Evolutionary conservation across 1,284 basidiomycete species (phyloP).

Genomic region (Moesziomyces globuligerus): DNA sequence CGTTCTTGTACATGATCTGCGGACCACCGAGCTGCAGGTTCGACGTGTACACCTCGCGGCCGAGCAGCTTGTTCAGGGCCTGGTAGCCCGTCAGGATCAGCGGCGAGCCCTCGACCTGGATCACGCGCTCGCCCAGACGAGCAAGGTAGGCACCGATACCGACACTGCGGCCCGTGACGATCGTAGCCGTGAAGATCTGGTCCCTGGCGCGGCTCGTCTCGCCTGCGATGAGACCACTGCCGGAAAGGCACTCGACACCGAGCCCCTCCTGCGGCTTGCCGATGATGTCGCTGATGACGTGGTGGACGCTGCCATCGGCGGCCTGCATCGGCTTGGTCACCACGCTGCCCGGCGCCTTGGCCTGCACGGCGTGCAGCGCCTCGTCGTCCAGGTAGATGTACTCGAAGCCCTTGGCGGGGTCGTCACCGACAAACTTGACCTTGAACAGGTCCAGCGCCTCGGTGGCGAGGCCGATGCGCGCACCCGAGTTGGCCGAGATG

Average conservation of each 20-base stretch:
- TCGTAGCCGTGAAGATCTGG: slow-evolving; percentile 98
- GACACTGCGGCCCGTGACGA: slow-evolving; percentile 97
- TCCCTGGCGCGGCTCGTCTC: slow-evolving; percentile 98
- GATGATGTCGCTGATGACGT: slow-evolving; percentile 96
- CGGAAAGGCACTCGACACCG: slow-evolving; percentile 96
- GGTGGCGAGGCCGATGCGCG: slow-evolving; percentile 94
- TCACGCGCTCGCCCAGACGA: slow-evolving; percentile 94
- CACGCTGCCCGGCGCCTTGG: slow-evolving; percentile 74
- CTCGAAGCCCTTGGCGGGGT: slow-evolving; percentile 92
- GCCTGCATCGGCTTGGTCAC: slow-evolving; percentile 81
- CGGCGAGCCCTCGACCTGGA: slow-evolving; percentile 98
- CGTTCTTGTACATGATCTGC: slow-evolving; percentile 73
- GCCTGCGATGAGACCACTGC: slow-evolving; percentile 97
- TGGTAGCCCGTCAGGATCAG: slow-evolving; percentile 98
- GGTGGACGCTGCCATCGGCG: slow-evolving; percentile 83
- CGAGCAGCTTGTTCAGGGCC: slow-evolving; percentile 98
- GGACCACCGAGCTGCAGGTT: slow-evolving; percentile 99
- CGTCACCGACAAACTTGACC: slow-evolving; percentile 85
- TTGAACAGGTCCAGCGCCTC: slow-evolving; percentile 90
- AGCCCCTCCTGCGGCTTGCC: slow-evolving; percentile 89
- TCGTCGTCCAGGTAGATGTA: slow-evolving; percentile 84
- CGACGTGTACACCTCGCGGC: slow-evolving; percentile 98
- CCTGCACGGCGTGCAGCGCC: slow-evolving; percentile 71
- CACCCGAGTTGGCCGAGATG: slow-evolving; percentile 97
- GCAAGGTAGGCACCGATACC: slow-evolving; percentile 99